These are phyloP conservation scores for Pelargonium citronellum DNA, from an alignment of 441 rosid genomes.

Conservation along the genomic window DNA sequence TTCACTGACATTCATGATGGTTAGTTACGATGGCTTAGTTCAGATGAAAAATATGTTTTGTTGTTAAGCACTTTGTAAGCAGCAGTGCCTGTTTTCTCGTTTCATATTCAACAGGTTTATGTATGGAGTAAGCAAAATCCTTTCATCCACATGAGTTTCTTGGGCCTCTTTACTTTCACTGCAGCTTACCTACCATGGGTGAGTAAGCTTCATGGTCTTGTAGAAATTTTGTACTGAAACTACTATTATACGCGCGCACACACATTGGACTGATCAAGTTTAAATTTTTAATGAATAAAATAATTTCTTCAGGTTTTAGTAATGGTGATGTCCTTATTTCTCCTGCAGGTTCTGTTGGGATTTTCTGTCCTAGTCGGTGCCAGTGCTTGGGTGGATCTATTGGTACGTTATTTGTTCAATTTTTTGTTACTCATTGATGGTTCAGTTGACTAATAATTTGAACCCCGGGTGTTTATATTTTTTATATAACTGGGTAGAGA, in stretches of 20 bases:
- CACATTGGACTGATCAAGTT: neutral
- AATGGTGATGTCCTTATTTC: neutral
- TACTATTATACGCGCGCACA: neutral
- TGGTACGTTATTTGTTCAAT: conserved; percentile 42
- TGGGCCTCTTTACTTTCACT: conserved; percentile 92
- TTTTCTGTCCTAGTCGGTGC: conserved; percentile 97
- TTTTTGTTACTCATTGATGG: neutral
- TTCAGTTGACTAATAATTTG: neutral
- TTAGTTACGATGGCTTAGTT: conserved; percentile 28
- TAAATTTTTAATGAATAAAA: neutral
- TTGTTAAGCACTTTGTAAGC: conserved; percentile 10
- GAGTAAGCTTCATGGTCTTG: conserved; percentile 26
- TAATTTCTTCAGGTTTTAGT: neutral
- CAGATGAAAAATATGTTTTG: conserved; percentile 16
- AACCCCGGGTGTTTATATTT: neutral
- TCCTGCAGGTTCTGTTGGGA: conserved; percentile 81
- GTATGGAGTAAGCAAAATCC: conserved; percentile 99
- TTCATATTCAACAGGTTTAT: conserved; percentile 56
- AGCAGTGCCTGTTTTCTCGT: conserved; percentile 8
- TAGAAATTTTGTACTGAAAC: neutral
- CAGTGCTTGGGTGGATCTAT: conserved; percentile 93
- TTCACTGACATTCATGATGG: conserved; percentile 99
- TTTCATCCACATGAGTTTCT: conserved; percentile 95
- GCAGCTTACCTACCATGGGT: conserved; percentile 99
- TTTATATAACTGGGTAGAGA: neutral